Base-by-base conservation (phyloP, 1,139 yeast genomes). In the Yamadazyma siamensis region DNA sequence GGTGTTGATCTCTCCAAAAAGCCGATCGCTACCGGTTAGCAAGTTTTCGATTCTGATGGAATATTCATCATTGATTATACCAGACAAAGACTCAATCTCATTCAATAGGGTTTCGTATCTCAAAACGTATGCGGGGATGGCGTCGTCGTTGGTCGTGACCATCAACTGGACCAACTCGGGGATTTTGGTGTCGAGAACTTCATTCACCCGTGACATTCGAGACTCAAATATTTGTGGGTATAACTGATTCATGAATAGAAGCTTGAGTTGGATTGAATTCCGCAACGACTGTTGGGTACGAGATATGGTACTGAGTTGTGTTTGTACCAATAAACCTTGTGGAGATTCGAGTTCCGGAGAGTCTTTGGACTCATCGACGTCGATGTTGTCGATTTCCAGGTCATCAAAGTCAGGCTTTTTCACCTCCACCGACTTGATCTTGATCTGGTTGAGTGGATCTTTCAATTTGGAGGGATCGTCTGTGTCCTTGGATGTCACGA, bases 1-100 rank as follows among this genome's bases (percentile, higher is more conserved):
- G 0, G 96, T 87, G 53, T 82, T 85, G 38, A 87, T 81, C 49
- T 85, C 95, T 41, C 91, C 84, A 35, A 83, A 74, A 14, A 85
- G 72, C 39, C 94, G 65, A 54, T 87, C 95, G 33, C 89, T 78
- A 26, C 73, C 67, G 14, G 82, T 76, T 24, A 87, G 63, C 34
- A 86, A 56, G 25, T 75, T 75, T 47, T 87, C 95, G 29, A 81
- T 69, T 30, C 65, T 58, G n/a, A 76, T 51, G 1, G 73, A 61
- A 37, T 66, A 61, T 16, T 58, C 67, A 31, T 71, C 72, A 38
- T 64, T 64, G 13, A 60, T 62, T 39, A 60, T 41, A 30, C 61
- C 68, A 16, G 58, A 48, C n/a, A 66, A 51, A 4, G 69, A 56
- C 38, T 55, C 61, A 29, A 60, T 52, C 35, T 67, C 73, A 27